phyloP scores from a whole-genome alignment of 2,329 filamentous ascomycete species.

The Botrytis deweyae region DNA sequence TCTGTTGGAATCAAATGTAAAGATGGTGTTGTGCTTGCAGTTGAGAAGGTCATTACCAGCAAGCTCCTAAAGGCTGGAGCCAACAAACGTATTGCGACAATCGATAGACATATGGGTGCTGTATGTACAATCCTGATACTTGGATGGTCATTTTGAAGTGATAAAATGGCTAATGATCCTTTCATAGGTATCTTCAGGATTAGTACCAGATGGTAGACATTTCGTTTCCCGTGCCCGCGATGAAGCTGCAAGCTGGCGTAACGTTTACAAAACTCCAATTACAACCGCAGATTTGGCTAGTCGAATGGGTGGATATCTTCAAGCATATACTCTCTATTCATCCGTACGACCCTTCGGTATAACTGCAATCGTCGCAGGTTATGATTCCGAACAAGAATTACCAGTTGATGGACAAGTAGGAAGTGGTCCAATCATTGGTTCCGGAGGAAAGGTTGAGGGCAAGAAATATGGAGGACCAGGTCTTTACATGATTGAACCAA shows the following conservation, averaged over 20 bases:
- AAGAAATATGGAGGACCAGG: conserved; percentile 84
- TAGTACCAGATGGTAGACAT: conserved; percentile 92
- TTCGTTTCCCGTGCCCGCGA: conserved; percentile 93
- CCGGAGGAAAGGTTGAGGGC: conserved; percentile 77
- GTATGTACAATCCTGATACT: conserved; percentile 54
- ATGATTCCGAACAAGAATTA: conserved; percentile 83
- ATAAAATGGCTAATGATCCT: conserved; percentile 24
- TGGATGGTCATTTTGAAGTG: background rate
- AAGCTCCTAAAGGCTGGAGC: conserved; percentile 93
- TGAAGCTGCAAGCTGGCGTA: conserved; percentile 87
- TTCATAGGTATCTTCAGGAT: conserved; percentile 83
- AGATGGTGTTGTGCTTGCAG: conserved; percentile 91
- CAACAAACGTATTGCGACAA: conserved; percentile 94
- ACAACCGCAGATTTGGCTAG: conserved; percentile 82
- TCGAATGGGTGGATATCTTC: conserved; percentile 92
- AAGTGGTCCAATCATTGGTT: conserved; percentile 71
- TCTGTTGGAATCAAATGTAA: conserved; percentile 96
- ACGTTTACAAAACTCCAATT: conserved; percentile 92
- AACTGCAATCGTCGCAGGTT: conserved; percentile 89
- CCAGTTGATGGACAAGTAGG: conserved; percentile 91
- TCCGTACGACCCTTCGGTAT: conserved; percentile 96
- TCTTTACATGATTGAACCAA: conserved; percentile 99
- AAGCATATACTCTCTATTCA: conserved; percentile 96
- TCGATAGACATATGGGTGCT: conserved; percentile 90
- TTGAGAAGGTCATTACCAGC: conserved; percentile 94